phyloP scores from a whole-genome alignment of 495 filamentous ascomycete genomes.

The Cercophora samala region DNA sequence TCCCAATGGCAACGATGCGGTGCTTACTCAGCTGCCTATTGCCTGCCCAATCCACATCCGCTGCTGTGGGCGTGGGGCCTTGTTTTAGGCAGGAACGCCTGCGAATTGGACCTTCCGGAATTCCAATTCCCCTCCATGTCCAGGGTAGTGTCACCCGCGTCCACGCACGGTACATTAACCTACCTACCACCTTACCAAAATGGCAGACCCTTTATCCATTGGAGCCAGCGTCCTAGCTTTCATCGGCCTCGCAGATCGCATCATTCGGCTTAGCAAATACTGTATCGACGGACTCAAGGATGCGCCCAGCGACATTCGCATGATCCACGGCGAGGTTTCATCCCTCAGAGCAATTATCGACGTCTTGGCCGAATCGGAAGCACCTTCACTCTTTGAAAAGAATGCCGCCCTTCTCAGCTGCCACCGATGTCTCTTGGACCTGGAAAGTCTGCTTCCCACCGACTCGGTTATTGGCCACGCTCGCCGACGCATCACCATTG shows the following conservation, averaged over 20 bases:
- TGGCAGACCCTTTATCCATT: neutral
- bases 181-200: neutral
- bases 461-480: neutral
- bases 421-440: neutral
- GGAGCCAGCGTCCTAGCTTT: neutral
- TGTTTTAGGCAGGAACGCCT: too few relatives aligned
- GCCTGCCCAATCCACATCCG: neutral
- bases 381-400: neutral
- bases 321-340: conserved; percentile 15
- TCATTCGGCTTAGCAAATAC: neutral
- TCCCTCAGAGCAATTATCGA: conserved; percentile 15
- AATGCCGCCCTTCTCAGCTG: conserved; percentile 7
- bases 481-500: conserved; percentile 12
- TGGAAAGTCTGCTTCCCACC: conserved; percentile 5
- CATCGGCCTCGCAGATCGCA: neutral
- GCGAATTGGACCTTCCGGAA: too few relatives aligned
- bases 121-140: too few relatives aligned
- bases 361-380: neutral
- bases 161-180: too few relatives aligned
- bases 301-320: conserved; percentile 14
- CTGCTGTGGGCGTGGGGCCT: neutral
- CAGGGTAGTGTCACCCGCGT: too few relatives aligned
- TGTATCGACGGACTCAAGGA: neutral
- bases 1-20: too few relatives aligned
- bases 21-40: neutral